Evolutionary conservation across 225 moss, liverwort and hornwort genomes (phyloP), one percentile per base, ranked within the genome.

Genomic region (Antitrichia curtipendula): DNA sequence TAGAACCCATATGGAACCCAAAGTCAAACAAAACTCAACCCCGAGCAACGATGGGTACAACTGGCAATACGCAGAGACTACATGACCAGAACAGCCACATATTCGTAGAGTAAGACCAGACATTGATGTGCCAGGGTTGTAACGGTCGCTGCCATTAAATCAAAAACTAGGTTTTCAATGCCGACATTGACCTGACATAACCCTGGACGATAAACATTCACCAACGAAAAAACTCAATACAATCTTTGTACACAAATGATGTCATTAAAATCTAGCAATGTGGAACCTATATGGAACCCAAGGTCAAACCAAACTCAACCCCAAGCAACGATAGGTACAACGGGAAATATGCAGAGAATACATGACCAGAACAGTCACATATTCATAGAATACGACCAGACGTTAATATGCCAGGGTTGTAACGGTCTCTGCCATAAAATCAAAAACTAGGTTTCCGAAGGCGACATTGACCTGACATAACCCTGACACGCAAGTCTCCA

Each of bases 251-350:
- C 20, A 50, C 3, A 50, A 60, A 50, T 49, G 16, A 24, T 24
- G 64, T n/a, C 47, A 80, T 73, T 31, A 49, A 57, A 74, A 89
- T 20, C 52, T 19, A 73, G 13, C 12, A 81, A 25, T 82, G n/a
- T 66, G 49, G 88, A 77, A 90, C 82, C 89, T 82, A 80, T 87
- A 90, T 94, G 91, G 85, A 92, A 76, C 89, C 85, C 85, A 83
- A 61, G 68, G 76, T 74, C 76, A 78, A 91, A 87, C 86, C 29
- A 62, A 88, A 57, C 81, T 70, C 77, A 60, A 90, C 79, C 85
- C 75, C 84, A 13, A 75, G 92, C 88, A 92, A 92, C 86, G 92
- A 92, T 81, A 56, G 88, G 81, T 54, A 82, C 92, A 84, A 83
- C 86, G 25, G 63, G 41, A 53, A 56, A 72, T 54, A 78, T 20